A percentile compares a stretch with the other conserved stretches of the same genome.
Evolutionary conservation across 768 basidiomycete genomes (phyloP).

Genomic region (Leccinum subtestaceum): DNA sequence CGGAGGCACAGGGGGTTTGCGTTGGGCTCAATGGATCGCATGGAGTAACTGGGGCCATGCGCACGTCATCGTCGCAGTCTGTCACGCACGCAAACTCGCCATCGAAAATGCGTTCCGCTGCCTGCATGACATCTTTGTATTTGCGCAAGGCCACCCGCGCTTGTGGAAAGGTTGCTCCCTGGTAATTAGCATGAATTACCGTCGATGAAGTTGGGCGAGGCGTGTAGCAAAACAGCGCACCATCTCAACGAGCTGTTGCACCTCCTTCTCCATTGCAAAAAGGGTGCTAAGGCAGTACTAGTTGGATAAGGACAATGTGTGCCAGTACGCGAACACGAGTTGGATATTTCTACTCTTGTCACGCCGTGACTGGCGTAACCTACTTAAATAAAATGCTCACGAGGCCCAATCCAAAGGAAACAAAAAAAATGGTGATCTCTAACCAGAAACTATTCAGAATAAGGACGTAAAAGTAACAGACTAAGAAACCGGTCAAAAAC

Average conservation of each 20-base stretch:
- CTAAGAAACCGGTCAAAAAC: constrained; percentile 6
- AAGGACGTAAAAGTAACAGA: constrained; percentile 1
- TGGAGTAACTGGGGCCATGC: constrained; percentile 37
- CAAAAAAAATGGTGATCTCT: constrained; percentile 1
- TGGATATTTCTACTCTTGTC: constrained; percentile 20
- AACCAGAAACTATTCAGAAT: not conserved
- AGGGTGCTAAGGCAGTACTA: not conserved
- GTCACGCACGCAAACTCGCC: constrained; percentile 78
- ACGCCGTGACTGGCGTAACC: constrained; percentile 26
- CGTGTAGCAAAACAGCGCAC: constrained; percentile 26
- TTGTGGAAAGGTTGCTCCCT: constrained; percentile 83
- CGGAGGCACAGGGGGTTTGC: constrained; percentile 24
- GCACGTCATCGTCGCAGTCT: constrained; percentile 49
- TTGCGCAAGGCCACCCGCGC: constrained; percentile 80
- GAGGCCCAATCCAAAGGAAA: constrained; percentile 14
- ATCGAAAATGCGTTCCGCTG: constrained; percentile 81
- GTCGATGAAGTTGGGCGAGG: not conserved
- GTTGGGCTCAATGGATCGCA: constrained; percentile 28
- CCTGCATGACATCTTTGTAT: constrained; percentile 88
- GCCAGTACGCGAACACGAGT: constrained; percentile 20
- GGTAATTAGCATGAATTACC: constrained; percentile 2
- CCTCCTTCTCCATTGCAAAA: constrained; percentile 47
- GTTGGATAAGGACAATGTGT: constrained; percentile 15
- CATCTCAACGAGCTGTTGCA: constrained; percentile 65
- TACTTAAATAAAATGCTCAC: constrained; percentile 19